Evolutionary conservation across 2,329 filamentous ascomycete species (phyloP).

Genomic region (Paraphaeosphaeria minitans): DNA sequence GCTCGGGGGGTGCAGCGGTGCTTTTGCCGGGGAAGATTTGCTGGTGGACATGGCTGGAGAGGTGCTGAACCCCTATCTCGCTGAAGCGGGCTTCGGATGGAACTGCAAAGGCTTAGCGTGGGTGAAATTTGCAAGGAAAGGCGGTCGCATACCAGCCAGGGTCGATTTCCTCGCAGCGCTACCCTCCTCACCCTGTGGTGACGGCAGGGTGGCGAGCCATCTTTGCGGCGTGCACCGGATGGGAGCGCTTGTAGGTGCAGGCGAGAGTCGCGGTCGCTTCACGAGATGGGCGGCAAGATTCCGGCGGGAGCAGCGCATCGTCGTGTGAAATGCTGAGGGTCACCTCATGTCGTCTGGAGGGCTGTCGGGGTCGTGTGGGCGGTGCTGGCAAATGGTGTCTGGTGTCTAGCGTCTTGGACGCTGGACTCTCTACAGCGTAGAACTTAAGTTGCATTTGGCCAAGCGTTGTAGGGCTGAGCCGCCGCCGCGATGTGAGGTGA

Average conservation of each 20-base stretch:
- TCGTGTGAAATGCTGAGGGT: slow-evolving; percentile 23
- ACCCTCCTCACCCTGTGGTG: slow-evolving; percentile 12
- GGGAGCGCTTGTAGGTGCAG: slow-evolving; percentile 16
- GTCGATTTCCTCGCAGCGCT: slow-evolving; percentile 15
- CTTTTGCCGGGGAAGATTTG: slow-evolving; percentile 75
- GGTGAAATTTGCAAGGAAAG: background rate
- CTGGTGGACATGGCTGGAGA: slow-evolving; percentile 79
- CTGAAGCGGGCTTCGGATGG: slow-evolving; percentile 74
- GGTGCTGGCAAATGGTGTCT: too few species aligned
- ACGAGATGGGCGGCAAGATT: slow-evolving; percentile 26
- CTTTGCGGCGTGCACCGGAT: slow-evolving; percentile 24
- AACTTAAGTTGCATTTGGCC: background rate
- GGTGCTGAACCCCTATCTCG: slow-evolving; percentile 91
- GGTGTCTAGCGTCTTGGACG: slow-evolving; percentile 15
- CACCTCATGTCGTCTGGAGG: slow-evolving; percentile 31
- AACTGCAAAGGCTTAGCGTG: slow-evolving; percentile 29
- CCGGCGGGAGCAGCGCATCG: slow-evolving; percentile 39
- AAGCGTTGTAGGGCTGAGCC: slow-evolving; percentile 3
- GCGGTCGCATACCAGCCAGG: slow-evolving; percentile 28
- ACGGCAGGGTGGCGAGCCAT: slow-evolving; percentile 33
- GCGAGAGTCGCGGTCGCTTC: slow-evolving; percentile 23
- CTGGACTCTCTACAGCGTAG: too few species aligned
- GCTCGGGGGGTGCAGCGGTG: slow-evolving; percentile 65
- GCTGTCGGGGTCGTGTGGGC: background rate
- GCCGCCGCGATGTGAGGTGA: background rate